Evolutionary conservation across 169 alveolate genomes (phyloP), one percentile per base, ranked within the genome.

Genomic region (Plasmodium blacklocki): DNA sequence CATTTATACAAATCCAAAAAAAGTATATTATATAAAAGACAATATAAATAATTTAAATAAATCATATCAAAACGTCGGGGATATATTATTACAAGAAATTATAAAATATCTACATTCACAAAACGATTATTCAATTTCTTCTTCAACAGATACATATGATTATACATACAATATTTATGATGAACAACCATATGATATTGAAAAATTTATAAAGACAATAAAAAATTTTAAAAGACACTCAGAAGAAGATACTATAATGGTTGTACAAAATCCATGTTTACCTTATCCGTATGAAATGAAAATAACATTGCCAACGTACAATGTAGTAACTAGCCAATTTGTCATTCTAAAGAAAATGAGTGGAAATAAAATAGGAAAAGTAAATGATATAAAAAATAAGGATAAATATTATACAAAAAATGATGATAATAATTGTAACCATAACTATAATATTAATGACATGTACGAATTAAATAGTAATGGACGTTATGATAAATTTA

Each of bases 91-190:
- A 18, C 18, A 56, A 18, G 64, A 56, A 14, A 18, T 56, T 56
- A 15, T 56, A 56, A 56, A 56, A 56, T 14, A 56, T 56, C 3
- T 56, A 12, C 7, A 56, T 18, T 15, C 32, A 14, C 32, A 18
- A 18, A 14, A 56, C 8, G 9, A 39, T 39, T 56, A 56, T 14
- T 3, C 18, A 12, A 12, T 12, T 18, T 11, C 9, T 5, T 3
- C 19, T 6, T 21, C 4, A 12, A 56, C 3, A 8, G 29, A 56
- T 14, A 18, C 23, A 18, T 56, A 56, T 56, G 29, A 56, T 12
- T 56, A 56, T 56, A 56, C 23, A 56, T 56, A 56, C 23, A 56
- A 56, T 56, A 56, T 56, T 12, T 21, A 56, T 56, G 21, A 56
- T 56, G 21, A 15, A 11, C 14, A 56, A 3, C 64, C 64, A 2